phyloP scores from a whole-genome alignment of 2,329 filamentous ascomycete species.

The Verruconis gallopava region DNA sequence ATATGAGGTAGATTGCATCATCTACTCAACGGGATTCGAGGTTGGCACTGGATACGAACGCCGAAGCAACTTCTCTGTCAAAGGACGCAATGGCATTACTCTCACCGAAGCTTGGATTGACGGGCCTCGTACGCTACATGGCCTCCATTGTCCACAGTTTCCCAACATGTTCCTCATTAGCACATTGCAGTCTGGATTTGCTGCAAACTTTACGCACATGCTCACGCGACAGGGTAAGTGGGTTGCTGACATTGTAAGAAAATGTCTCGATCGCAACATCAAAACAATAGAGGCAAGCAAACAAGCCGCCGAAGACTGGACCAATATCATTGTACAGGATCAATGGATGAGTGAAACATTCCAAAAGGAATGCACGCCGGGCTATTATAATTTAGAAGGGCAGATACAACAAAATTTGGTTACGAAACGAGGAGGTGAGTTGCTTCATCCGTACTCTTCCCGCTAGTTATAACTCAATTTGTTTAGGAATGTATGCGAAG shows the following conservation, averaged over 20 bases:
- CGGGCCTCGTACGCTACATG: slow-evolving; percentile 40
- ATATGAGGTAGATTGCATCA: slow-evolving; percentile 31
- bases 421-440: slow-evolving; percentile 39
- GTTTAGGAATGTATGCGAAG: slow-evolving; percentile 19
- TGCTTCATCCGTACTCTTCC: slow-evolving; percentile 27
- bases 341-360: slow-evolving; percentile 16
- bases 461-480: slow-evolving; percentile 10
- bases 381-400: slow-evolving; percentile 33
- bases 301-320: slow-evolving; percentile 8
- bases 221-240: slow-evolving; percentile 1
- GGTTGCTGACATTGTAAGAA: slow-evolving; percentile 1
- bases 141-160: slow-evolving; percentile 16
- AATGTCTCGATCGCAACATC: neutral
- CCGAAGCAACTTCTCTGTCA: slow-evolving; percentile 25
- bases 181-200: slow-evolving; percentile 3
- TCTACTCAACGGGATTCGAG: slow-evolving; percentile 30
- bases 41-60: slow-evolving; percentile 17
- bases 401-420: slow-evolving; percentile 12
- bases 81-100: slow-evolving; percentile 31
- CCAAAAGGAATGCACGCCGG: slow-evolving; percentile 35
- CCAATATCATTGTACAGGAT: slow-evolving; percentile 4
- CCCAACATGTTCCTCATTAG: slow-evolving; percentile 8
- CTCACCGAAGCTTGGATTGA: slow-evolving; percentile 35
- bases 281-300: slow-evolving; percentile 3
- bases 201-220: slow-evolving; percentile 8